Evolutionary conservation across 495 filamentous ascomycete species (phyloP).

Genomic region (Hyphodiscus hymeniophilus): DNA sequence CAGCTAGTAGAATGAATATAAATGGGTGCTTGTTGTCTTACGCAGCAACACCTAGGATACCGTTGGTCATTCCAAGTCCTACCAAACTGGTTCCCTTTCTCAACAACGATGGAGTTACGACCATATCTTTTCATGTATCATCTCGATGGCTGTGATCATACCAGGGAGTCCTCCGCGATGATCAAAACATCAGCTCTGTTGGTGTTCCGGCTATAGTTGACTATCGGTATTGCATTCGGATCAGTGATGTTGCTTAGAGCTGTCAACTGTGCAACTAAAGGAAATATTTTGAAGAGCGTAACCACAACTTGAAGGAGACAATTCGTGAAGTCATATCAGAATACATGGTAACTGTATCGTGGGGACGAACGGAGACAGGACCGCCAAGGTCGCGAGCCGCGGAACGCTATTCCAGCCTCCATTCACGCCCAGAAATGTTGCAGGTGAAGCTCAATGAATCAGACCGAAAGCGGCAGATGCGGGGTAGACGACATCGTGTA

Average conservation of each 20-base stretch:
- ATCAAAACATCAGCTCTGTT: slow-evolving; percentile 44
- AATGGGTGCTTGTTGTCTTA: slow-evolving; percentile 24
- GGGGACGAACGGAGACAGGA: no score
- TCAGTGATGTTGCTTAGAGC: neutral
- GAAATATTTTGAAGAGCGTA: no score
- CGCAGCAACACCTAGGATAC: slow-evolving; percentile 47
- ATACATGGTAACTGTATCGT: no score
- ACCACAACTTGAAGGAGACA: no score
- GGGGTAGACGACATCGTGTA: no score
- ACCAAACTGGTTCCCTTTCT: slow-evolving; percentile 43
- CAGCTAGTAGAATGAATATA: neutral
- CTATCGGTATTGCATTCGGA: slow-evolving; percentile 1
- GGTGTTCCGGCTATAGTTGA: slow-evolving; percentile 9
- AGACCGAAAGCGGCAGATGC: no score
- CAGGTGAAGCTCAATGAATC: no score
- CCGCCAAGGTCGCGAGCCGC: no score
- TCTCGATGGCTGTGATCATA: slow-evolving; percentile 42
- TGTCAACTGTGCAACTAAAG: neutral
- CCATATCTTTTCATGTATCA: slow-evolving; percentile 44
- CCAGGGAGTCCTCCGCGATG: slow-evolving; percentile 46
- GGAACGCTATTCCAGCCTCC: no score
- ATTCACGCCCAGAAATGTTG: no score
- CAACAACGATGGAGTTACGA: slow-evolving; percentile 47
- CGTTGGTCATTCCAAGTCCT: slow-evolving; percentile 50
- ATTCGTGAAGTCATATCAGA: no score